Evolutionary conservation across 2,329 filamentous ascomycete genomes (phyloP).

Genomic region (Colletotrichum noveboracense): DNA sequence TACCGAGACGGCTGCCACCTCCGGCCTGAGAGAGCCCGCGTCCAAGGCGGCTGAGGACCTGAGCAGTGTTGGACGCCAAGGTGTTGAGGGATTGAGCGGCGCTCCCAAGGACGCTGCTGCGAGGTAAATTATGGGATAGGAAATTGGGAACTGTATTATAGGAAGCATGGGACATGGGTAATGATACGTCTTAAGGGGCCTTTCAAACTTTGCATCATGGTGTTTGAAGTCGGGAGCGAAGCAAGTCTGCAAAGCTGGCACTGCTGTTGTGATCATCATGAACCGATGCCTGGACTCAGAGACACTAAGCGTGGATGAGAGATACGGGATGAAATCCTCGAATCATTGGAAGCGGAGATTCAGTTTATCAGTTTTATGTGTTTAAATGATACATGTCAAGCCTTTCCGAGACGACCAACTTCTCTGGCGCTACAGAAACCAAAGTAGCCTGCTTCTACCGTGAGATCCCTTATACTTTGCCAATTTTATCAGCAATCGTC

Average conservation of each 20-base stretch:
- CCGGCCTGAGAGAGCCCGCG: constrained; percentile 63
- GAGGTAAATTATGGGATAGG: constrained; percentile 35
- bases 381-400: neutral
- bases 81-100: constrained; percentile 59
- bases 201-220: neutral
- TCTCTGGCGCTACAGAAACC: neutral
- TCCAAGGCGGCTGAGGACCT: constrained; percentile 62
- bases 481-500: neutral
- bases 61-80: constrained; percentile 68
- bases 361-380: neutral
- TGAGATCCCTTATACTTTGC: neutral
- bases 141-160: neutral
- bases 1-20: constrained; percentile 49
- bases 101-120: constrained; percentile 66
- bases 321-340: neutral
- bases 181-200: neutral
- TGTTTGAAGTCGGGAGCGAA: neutral
- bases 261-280: neutral
- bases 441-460: rapidly evolving
- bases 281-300: neutral
- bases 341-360: neutral
- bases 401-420: rapidly evolving
- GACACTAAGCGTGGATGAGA: rapidly evolving
- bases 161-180: neutral
- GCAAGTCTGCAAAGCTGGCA: neutral